Conservation (phyloP, 306 rosid genomes). For the Cicer arietinum region DNA sequence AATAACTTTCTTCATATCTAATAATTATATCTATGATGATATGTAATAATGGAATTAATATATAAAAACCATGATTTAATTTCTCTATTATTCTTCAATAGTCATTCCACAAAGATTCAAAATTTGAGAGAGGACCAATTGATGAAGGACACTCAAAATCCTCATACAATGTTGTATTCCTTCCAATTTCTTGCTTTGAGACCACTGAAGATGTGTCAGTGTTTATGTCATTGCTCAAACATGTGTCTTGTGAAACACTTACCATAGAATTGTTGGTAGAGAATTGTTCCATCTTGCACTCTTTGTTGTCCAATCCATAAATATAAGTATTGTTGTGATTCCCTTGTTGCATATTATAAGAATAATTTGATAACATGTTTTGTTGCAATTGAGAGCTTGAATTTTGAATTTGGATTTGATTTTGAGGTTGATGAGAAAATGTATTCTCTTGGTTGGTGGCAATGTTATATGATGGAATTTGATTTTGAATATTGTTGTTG, state of each 20-base stretch:
- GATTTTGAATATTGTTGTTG: constrained; percentile 9
- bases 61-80: not conserved
- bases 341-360: constrained; percentile 40
- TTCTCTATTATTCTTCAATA: constrained; percentile 45
- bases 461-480: no score
- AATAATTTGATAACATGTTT: constrained; percentile 35
- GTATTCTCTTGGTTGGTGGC: not conserved
- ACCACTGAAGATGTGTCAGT: constrained; percentile 64
- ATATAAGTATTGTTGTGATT: not conserved
- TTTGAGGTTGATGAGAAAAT: not conserved
- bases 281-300: constrained; percentile 61
- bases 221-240: constrained; percentile 63
- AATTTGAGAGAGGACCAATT: constrained; percentile 48
- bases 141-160: constrained; percentile 49
- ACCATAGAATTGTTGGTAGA: constrained; percentile 61
- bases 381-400: constrained; percentile 30
- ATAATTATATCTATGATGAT: not conserved
- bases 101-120: constrained; percentile 64
- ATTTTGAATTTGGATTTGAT: constrained; percentile 1
- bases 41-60: constrained; percentile 6
- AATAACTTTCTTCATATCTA: constrained; percentile 13
- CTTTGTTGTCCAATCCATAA: constrained; percentile 33
- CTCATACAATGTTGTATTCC: constrained; percentile 43
- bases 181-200: constrained; percentile 47
- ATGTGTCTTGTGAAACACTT: constrained; percentile 65